phyloP scores from a whole-genome alignment of 1,139 yeast species.

The Candida glucosophila region DNA sequence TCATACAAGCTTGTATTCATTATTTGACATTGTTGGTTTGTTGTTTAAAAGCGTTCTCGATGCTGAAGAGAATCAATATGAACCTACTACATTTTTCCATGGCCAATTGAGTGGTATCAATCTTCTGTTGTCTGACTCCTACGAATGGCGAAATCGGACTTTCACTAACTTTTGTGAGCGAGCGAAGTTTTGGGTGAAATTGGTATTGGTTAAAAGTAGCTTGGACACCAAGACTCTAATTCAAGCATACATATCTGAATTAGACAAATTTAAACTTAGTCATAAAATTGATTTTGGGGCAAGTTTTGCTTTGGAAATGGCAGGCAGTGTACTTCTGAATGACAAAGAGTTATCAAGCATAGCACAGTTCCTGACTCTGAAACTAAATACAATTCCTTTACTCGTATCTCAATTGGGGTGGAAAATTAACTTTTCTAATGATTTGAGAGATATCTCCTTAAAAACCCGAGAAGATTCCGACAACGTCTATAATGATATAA shows the following conservation, averaged over 20 bases:
- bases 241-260: constrained; percentile 60
- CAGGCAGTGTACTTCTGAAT: constrained; percentile 57
- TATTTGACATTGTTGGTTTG: constrained; percentile 72
- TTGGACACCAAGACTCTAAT: constrained; percentile 73
- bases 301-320: constrained; percentile 84
- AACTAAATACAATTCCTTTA: constrained; percentile 57
- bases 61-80: constrained; percentile 80
- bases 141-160: constrained; percentile 66
- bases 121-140: constrained; percentile 69
- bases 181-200: constrained; percentile 60
- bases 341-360: constrained; percentile 49
- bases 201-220: constrained; percentile 46
- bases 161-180: constrained; percentile 49
- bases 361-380: constrained; percentile 16
- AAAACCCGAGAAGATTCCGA: constrained; percentile 23
- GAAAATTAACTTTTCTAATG: constrained; percentile 46
- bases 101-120: constrained; percentile 52
- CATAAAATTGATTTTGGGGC: constrained; percentile 62
- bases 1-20: constrained; percentile 60
- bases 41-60: constrained; percentile 76
- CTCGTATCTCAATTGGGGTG: constrained; percentile 74
- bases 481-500: constrained; percentile 16
- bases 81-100: constrained; percentile 64
- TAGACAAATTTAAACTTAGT: constrained; percentile 22
- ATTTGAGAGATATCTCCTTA: constrained; percentile 27